A percentile compares a stretch with the other conserved stretches of the same genome.
phyloP scores from a whole-genome alignment of 441 rosid species.

The Jatropha podagrica region DNA sequence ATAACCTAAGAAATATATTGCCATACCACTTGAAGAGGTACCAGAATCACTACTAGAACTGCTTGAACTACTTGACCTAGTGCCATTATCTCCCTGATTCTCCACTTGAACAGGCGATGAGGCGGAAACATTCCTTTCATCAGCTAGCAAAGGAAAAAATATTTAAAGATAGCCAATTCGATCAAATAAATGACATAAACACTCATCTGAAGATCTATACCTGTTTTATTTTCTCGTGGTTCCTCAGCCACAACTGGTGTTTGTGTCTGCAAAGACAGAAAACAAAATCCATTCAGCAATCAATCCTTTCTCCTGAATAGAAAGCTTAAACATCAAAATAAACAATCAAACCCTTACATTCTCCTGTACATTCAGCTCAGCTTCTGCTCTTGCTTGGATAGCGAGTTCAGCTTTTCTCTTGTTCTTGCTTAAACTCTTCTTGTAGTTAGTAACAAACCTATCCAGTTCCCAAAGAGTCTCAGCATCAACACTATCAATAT shows the following conservation, averaged over 20 bases:
- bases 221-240: conserved; percentile 58
- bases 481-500: conserved; percentile 95
- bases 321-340: background rate
- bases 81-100: conserved; percentile 60
- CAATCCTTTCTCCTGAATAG: background rate
- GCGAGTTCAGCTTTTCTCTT: conserved; percentile 96
- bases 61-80: conserved; percentile 93
- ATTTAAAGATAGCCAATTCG: conserved; percentile 16
- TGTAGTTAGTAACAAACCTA: conserved; percentile 91
- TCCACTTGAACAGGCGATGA: conserved; percentile 56
- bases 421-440: conserved; percentile 90
- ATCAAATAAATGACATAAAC: background rate
- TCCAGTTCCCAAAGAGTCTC: conserved; percentile 99
- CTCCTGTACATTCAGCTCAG: conserved; percentile 48
- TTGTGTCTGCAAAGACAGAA: conserved; percentile 41
- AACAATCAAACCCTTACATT: conserved; percentile 42
- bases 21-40: conserved; percentile 90
- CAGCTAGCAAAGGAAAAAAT: conserved; percentile 32
- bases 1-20: background rate
- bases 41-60: conserved; percentile 96
- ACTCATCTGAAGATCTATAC: conserved; percentile 32
- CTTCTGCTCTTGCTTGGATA: conserved; percentile 67
- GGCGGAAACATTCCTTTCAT: conserved; percentile 52
- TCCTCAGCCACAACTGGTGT: conserved; percentile 45
- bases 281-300: conserved; percentile 12